A percentile compares a stretch with the other conserved stretches of the same genome.
These are phyloP conservation scores for Hyaloscypha hepaticicola DNA, from an alignment of 495 filamentous ascomycete species.

Conservation along the genomic window DNA sequence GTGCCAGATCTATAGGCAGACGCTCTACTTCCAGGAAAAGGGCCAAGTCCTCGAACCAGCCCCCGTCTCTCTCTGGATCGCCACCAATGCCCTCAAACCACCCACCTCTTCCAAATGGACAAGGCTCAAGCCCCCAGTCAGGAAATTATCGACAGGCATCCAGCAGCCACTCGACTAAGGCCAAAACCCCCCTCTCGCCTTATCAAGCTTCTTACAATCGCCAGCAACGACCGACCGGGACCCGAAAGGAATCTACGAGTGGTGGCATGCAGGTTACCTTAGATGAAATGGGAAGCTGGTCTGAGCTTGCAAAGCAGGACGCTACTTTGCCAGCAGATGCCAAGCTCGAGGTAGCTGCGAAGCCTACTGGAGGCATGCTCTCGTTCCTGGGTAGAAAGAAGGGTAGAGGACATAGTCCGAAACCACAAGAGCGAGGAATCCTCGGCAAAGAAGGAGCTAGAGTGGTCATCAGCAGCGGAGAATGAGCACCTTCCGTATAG, in stretches of 20 bases:
- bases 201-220: conserved; percentile 44
- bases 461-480: conserved; percentile 56
- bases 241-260: conserved; percentile 69
- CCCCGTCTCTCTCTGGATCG: conserved; percentile 22
- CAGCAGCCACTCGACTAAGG: conserved; percentile 33
- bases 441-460: conserved; percentile 93
- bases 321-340: conserved; percentile 72
- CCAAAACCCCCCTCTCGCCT: conserved; percentile 41
- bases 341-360: conserved; percentile 45
- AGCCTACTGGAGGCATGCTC: conserved; percentile 66
- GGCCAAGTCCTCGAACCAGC: conserved; percentile 21
- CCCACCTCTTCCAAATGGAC: conserved; percentile 28
- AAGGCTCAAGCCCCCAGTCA: conserved; percentile 31
- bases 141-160: conserved; percentile 19
- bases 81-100: conserved; percentile 23
- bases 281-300: conserved; percentile 86
- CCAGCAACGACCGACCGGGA: conserved; percentile 40
- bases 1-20: conserved; percentile 29
- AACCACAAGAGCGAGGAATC: conserved; percentile 90
- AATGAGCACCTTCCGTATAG: background rate
- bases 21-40: conserved; percentile 31
- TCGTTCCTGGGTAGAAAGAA: conserved; percentile 87
- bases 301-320: conserved; percentile 79
- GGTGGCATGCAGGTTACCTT: conserved; percentile 91
- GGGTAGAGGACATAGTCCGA: conserved; percentile 86